A percentile compares a stretch with the other conserved stretches of the same genome.
Evolutionary conservation across 2,329 filamentous ascomycete genomes (phyloP).

Genomic region (Penicillium sp.): DNA sequence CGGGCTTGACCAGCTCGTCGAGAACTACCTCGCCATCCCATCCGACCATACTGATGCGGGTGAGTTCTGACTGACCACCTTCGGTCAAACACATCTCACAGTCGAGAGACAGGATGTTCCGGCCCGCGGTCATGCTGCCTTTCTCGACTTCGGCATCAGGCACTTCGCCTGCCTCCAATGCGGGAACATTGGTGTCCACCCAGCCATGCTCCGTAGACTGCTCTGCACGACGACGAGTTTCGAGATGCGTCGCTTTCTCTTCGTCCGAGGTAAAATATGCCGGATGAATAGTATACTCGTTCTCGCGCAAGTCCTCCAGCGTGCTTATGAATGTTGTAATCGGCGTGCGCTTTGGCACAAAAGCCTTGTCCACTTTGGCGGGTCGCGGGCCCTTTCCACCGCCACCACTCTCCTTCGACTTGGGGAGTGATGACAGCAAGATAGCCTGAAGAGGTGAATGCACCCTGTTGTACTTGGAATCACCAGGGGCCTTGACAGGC

Average conservation of each 20-base stretch:
- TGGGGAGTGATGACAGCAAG: slow-evolving; percentile 72
- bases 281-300: slow-evolving; percentile 83
- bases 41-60: slow-evolving; percentile 80
- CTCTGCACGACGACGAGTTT: slow-evolving; percentile 54
- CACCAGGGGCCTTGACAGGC: slow-evolving; percentile 85
- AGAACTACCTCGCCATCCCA: slow-evolving; percentile 83
- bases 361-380: slow-evolving; percentile 64
- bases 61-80: slow-evolving; percentile 76
- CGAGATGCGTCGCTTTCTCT: slow-evolving; percentile 57
- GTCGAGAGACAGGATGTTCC: slow-evolving; percentile 78
- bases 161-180: slow-evolving; percentile 66
- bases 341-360: slow-evolving; percentile 74
- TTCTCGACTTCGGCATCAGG: slow-evolving; percentile 72
- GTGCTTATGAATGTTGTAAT: slow-evolving; percentile 77
- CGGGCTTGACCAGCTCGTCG: slow-evolving; percentile 90
- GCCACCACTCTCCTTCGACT: slow-evolving; percentile 64
- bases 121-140: slow-evolving; percentile 81
- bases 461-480: slow-evolving; percentile 76
- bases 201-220: slow-evolving; percentile 66
- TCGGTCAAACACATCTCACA: slow-evolving; percentile 97
- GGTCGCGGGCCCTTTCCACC: slow-evolving; percentile 57
- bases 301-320: slow-evolving; percentile 73
- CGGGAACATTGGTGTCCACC: slow-evolving; percentile 74
- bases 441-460: slow-evolving; percentile 87
- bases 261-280: slow-evolving; percentile 64